These are phyloP conservation scores for Boletus vermiculosoides DNA, from an alignment of 768 basidiomycete genomes.

Conservation along the genomic window DNA sequence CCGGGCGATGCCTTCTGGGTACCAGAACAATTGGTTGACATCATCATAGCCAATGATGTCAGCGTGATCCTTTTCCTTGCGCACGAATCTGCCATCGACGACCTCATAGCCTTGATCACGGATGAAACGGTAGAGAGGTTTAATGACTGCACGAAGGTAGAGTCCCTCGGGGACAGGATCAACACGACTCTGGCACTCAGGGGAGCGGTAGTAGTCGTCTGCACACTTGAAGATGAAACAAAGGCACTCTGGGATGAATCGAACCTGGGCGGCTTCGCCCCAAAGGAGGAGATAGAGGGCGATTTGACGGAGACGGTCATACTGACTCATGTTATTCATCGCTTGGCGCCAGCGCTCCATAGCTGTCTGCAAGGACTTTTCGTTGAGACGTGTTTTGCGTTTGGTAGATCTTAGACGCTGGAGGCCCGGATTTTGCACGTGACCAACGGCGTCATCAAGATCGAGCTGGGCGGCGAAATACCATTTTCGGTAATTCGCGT, in stretches of 20 bases:
- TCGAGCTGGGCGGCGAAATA: conserved; percentile 99
- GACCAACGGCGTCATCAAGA: conserved; percentile 95
- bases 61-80: conserved; percentile 90
- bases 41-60: conserved; percentile 98
- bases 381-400: conserved; percentile 48
- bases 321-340: conserved; percentile 98
- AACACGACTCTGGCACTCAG: conserved; percentile 92
- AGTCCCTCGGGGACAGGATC: conserved; percentile 94
- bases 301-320: conserved; percentile 94
- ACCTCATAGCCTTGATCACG: conserved; percentile 98
- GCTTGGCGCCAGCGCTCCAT: conserved; percentile 93
- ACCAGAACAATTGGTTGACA: conserved; percentile 99
- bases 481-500: conserved; percentile 99
- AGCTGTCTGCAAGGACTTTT: conserved; percentile 75
- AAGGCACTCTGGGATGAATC: conserved; percentile 93
- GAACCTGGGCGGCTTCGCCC: conserved; percentile 98
- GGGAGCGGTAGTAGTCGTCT: conserved; percentile 97
- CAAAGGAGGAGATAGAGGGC: conserved; percentile 94
- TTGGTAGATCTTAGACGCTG: conserved; percentile 76
- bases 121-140: conserved; percentile 94
- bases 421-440: conserved; percentile 87
- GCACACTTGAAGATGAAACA: conserved; percentile 99
- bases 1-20: conserved; percentile 94
- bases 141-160: conserved; percentile 88
- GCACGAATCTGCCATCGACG: conserved; percentile 90